Conservation (phyloP, 805 yeast species). For the Zygosaccharomyces pseudorouxii region DNA sequence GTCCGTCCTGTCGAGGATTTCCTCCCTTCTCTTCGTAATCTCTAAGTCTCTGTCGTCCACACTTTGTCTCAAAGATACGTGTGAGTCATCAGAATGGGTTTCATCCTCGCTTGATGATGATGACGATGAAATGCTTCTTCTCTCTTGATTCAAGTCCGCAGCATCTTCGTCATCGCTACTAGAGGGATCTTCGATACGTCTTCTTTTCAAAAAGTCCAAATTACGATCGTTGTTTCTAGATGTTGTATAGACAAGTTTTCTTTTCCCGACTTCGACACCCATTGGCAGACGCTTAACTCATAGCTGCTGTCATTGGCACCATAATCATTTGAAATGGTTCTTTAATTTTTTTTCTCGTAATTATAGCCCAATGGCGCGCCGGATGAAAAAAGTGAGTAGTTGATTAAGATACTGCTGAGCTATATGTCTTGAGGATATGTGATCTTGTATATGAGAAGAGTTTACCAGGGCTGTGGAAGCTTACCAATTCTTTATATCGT, state of each 20-base stretch:
- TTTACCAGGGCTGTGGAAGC: too few species aligned
- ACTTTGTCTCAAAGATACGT: slow-evolving; percentile 5
- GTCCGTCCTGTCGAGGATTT: background rate
- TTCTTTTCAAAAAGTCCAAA: slow-evolving; percentile 8
- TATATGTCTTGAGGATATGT: too few species aligned
- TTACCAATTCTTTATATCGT: background rate
- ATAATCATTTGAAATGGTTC: background rate
- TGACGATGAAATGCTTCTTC: too few species aligned
- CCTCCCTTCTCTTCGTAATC: background rate
- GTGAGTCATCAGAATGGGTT: background rate
- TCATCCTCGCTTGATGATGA: background rate
- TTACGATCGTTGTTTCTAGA: slow-evolving; percentile 6
- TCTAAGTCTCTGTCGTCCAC: slow-evolving; percentile 5
- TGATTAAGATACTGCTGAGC: too few species aligned
- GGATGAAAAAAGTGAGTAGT: background rate
- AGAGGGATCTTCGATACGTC: slow-evolving; percentile 5
- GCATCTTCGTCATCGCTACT: background rate
- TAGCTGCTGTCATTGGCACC: background rate
- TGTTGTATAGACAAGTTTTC: slow-evolving; percentile 10
- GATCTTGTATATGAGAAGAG: too few species aligned
- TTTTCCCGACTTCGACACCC: slow-evolving; percentile 2
- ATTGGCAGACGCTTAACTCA: background rate
- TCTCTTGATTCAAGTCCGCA: background rate
- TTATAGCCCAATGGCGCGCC: background rate
- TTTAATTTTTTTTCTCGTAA: background rate